Conservation (phyloP, 163 green algal species). For the Scenedesmus sp. region DNA sequence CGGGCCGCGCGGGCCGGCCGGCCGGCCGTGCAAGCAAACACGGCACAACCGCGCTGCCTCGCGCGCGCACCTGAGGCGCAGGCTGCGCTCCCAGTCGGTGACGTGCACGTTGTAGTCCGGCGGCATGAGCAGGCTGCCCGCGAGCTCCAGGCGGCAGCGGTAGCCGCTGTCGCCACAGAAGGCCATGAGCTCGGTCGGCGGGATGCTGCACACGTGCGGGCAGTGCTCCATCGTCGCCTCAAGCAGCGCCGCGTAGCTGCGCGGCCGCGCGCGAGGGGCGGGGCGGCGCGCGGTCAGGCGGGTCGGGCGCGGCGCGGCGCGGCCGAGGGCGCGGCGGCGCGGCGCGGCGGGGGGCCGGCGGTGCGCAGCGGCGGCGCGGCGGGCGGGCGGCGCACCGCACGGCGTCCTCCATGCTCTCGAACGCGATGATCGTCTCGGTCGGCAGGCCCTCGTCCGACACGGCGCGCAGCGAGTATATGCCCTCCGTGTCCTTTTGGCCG, state of each 20-base stretch:
- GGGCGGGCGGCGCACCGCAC: conserved; percentile 53
- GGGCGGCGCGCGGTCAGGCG: not conserved
- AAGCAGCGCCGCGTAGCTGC: conserved; percentile 78
- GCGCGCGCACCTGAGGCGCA: conserved; percentile 66
- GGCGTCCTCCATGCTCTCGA: conserved; percentile 80
- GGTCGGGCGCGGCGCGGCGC: too few species aligned
- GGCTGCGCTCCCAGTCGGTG: conserved; percentile 88
- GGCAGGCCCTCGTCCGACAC: conserved; percentile 67
- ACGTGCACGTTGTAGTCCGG: conserved; percentile 85
- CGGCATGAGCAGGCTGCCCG: conserved; percentile 78
- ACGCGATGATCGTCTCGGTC: conserved; percentile 91
- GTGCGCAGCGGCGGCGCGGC: too few species aligned
- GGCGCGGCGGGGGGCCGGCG: too few species aligned
- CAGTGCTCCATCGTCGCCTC: conserved; percentile 83
- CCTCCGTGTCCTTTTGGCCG: conserved; percentile 75
- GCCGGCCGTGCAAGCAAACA: not conserved
- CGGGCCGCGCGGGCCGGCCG: not conserved
- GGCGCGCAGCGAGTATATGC: conserved; percentile 88
- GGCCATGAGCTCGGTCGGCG: conserved; percentile 73
- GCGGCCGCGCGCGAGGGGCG: not conserved
- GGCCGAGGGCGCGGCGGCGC: too few species aligned
- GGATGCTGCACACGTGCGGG: conserved; percentile 79
- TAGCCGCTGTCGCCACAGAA: conserved; percentile 83
- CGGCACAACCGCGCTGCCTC: not conserved
- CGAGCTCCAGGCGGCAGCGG: conserved; percentile 78